Percentiles rank a stretch among this genome's conserved stretches.
phyloP scores from a whole-genome alignment of 2,329 filamentous ascomycete genomes.

The Exophiala sideris region DNA sequence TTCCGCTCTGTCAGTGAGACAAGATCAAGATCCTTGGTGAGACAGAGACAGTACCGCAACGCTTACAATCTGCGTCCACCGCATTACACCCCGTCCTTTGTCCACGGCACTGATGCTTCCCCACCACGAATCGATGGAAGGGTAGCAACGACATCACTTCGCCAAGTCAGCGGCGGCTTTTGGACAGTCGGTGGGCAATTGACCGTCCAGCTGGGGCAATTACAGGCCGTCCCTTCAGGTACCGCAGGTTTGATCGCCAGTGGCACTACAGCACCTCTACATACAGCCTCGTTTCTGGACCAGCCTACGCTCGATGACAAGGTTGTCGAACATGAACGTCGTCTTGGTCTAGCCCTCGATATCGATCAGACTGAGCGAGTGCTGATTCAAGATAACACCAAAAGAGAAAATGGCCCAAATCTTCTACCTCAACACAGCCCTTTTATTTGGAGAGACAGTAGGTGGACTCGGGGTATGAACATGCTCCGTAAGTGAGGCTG shows the following conservation, averaged over 20 bases:
- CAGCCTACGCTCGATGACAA: constrained; percentile 56
- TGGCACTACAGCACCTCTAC: constrained; percentile 67
- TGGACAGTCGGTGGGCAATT: constrained; percentile 75
- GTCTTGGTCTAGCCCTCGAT: constrained; percentile 76
- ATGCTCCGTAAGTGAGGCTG: constrained; percentile 33
- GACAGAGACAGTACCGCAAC: constrained; percentile 17
- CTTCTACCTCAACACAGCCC: constrained; percentile 27
- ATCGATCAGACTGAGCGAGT: constrained; percentile 68
- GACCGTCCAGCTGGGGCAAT: constrained; percentile 47
- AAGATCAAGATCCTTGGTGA: constrained; percentile 18
- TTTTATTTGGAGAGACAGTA: constrained; percentile 39
- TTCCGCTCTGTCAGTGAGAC: constrained; percentile 47
- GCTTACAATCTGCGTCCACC: constrained; percentile 18
- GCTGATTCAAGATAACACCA: constrained; percentile 43
- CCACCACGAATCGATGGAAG: constrained; percentile 37
- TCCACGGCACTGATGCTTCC: constrained; percentile 51
- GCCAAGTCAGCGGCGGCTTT: constrained; percentile 65
- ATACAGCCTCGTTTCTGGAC: constrained; percentile 55
- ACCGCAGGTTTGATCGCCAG: constrained; percentile 63
- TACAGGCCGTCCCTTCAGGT: constrained; percentile 56
- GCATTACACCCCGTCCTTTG: constrained; percentile 27
- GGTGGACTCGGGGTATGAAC: constrained; percentile 36
- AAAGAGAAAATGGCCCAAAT: not conserved
- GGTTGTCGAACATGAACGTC: constrained; percentile 65
- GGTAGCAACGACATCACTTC: constrained; percentile 25